Percentiles rank a stretch among this genome's conserved stretches.
These are phyloP conservation scores for Chrysoporthe puriensis DNA, from an alignment of 2,329 filamentous ascomycete genomes.

Conservation along the genomic window DNA sequence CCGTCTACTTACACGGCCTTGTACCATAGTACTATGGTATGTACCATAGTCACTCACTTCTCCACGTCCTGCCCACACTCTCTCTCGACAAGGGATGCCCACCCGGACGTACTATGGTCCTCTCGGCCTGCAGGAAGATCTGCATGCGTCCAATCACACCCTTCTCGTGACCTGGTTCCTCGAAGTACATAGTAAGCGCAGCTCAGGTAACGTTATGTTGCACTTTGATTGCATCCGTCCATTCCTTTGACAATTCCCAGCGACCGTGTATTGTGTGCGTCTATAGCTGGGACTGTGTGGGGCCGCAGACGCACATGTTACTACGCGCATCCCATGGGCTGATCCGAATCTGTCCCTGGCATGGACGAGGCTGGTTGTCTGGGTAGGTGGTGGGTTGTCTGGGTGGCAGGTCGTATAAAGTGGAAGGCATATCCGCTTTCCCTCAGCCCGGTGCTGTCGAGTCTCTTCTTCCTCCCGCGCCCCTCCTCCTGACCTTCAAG, in stretches of 20 bases:
- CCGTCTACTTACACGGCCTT: conserved; percentile 13
- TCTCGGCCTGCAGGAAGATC: not conserved
- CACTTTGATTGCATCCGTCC: conserved; percentile 15
- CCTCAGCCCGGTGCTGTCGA: not conserved
- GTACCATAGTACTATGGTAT: not conserved
- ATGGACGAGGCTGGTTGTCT: conserved; percentile 1
- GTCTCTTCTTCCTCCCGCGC: not conserved
- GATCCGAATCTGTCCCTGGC: conserved; percentile 8
- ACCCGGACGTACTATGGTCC: not conserved
- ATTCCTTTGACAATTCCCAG: conserved; percentile 9
- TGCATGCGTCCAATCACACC: not conserved
- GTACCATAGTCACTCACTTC: not conserved
- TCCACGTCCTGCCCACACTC: conserved; percentile 16
- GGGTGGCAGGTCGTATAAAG: conserved; percentile 20
- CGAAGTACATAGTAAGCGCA: not conserved
- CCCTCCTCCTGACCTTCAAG: conserved; percentile 3
- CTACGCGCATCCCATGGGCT: conserved; percentile 13
- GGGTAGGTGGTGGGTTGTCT: not conserved
- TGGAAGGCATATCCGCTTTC: conserved; percentile 11
- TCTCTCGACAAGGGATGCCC: conserved; percentile 17
- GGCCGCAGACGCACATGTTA: not conserved
- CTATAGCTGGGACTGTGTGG: conserved; percentile 17
- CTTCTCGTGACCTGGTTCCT: conserved; percentile 17
- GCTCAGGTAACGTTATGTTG: conserved; percentile 12
- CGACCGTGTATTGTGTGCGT: not conserved